Conservation (phyloP, 805 yeast genomes). For the Barnettozyma vustinii region DNA sequence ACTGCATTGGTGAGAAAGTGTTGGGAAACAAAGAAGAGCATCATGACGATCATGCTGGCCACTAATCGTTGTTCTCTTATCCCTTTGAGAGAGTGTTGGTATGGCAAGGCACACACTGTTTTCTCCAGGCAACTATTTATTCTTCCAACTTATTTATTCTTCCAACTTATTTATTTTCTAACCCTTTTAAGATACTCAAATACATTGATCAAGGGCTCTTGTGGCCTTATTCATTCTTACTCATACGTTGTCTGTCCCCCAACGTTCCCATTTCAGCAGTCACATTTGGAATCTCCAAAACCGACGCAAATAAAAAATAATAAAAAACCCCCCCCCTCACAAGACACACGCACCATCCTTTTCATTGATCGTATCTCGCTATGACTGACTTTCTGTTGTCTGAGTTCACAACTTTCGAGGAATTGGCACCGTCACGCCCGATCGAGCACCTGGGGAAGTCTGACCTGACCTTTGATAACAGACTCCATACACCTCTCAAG, state of each 20-base stretch:
- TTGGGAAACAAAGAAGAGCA: constrained; percentile 12
- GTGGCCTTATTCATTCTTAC: too few relatives aligned
- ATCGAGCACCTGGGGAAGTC: constrained; percentile 33
- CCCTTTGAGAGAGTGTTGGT: too few relatives aligned
- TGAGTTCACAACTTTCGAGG: constrained; percentile 21
- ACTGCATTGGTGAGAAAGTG: constrained; percentile 38
- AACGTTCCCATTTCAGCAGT: background rate
- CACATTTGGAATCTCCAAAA: background rate
- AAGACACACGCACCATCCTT: too few relatives aligned
- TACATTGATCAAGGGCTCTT: background rate
- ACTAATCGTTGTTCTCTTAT: background rate
- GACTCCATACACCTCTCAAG: constrained; percentile 26
- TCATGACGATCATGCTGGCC: constrained; percentile 5
- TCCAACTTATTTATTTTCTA: constrained; percentile 1
- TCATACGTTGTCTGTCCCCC: too few relatives aligned
- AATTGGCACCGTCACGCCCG: constrained; percentile 30
- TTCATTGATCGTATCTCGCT: background rate
- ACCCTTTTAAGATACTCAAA: background rate
- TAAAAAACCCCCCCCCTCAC: too few relatives aligned
- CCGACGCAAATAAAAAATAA: too few relatives aligned
- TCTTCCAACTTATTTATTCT: background rate
- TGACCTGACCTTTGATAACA: constrained; percentile 35
- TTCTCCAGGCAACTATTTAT: too few relatives aligned
- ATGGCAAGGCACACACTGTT: too few relatives aligned
- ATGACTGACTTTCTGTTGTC: constrained; percentile 9